Evolutionary conservation across 1,284 basidiomycete genomes (phyloP), one percentile per base, ranked within the genome.

Genomic region (Cystobasidiaceae sp.): DNA sequence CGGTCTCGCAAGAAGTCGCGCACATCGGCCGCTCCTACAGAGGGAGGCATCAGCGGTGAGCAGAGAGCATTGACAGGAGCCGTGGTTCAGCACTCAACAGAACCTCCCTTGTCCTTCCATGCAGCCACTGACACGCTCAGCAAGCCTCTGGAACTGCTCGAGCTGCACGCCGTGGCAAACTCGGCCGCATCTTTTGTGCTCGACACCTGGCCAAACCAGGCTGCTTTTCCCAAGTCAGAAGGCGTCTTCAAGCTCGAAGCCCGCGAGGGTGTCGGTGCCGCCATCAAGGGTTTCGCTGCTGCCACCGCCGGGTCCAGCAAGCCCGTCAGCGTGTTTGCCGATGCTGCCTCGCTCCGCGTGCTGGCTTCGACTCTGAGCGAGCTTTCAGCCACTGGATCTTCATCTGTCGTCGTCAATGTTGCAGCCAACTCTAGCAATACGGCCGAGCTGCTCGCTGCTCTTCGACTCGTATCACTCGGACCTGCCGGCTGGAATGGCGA

Each of bases 131-230:
- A 56, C n/a, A 56, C 54, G 1, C 52, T 64, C 25, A 64, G 52
- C 61, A 55, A 49, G 44, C 43, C 61, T 39, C 27, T 64, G 51
- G 61, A 64, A 25, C n/a, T 56, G 8, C 51, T 64, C 39, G 46
- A 52, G 19, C 27, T 44, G 37, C 51, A 55, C n/a, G 61, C 34
- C 23, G 19, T 64, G 11, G 51, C 51, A 25, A 55, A 49, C 61
- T 64, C 61, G 17, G 39, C 61, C 5, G 61, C 61, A 37, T 56
- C 28, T 44, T 64, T 64, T 56, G 61, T 64, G 6, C 61, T 64
- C 27, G 61, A 64, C 41, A 64, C 61, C 19, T 64, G 61, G 61
- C 61, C 61, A 7, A 48, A 27, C 32, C 56, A 55, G 43, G 48
- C 50, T 9, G 27, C 41, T 11, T 37, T 51, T 30, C 46, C 58